Evolutionary conservation across 2,329 filamentous ascomycete genomes (phyloP).

Genomic region (Septoria linicola): DNA sequence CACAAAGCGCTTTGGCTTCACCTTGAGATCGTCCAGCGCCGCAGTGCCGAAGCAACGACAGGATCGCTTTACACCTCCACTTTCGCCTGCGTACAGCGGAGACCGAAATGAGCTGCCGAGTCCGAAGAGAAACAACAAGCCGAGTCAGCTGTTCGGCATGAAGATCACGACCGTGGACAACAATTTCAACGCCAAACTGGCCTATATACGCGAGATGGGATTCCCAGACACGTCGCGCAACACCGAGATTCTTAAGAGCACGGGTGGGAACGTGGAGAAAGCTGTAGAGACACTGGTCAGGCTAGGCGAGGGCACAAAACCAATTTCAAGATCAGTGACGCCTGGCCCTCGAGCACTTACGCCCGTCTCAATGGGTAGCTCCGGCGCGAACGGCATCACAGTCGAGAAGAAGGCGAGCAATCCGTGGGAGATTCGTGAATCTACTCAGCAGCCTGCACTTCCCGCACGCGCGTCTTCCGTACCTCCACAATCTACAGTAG

Average conservation of each 20-base stretch:
- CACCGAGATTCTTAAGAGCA: slow-evolving; percentile 73
- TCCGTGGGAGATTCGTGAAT: slow-evolving; percentile 48
- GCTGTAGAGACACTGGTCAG: slow-evolving; percentile 82
- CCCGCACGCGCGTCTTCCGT: slow-evolving; percentile 36
- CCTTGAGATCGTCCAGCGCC: slow-evolving; percentile 67
- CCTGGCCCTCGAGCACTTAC: slow-evolving; percentile 36
- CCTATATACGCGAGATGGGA: slow-evolving; percentile 81
- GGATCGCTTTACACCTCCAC: slow-evolving; percentile 38
- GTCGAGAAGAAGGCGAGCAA: slow-evolving; percentile 43
- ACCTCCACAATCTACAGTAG: slow-evolving; percentile 30
- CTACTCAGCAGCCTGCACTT: slow-evolving; percentile 29
- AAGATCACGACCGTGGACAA: slow-evolving; percentile 57
- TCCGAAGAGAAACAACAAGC: slow-evolving; percentile 55
- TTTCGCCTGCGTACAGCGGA: slow-evolving; percentile 38
- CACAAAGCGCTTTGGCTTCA: slow-evolving; percentile 61
- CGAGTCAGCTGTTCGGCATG: slow-evolving; percentile 42
- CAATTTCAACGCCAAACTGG: slow-evolving; percentile 73
- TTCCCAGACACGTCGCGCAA: slow-evolving; percentile 84
- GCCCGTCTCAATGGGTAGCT: slow-evolving; percentile 50
- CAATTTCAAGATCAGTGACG: slow-evolving; percentile 35
- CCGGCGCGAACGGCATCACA: slow-evolving; percentile 44
- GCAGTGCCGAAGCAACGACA: slow-evolving; percentile 62
- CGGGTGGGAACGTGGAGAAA: slow-evolving; percentile 81
- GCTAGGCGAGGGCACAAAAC: slow-evolving; percentile 68
- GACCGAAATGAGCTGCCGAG: slow-evolving; percentile 28